phyloP scores from a whole-genome alignment of 192 early-diverging fungal genomes.

The Rhizophagus clarus region DNA sequence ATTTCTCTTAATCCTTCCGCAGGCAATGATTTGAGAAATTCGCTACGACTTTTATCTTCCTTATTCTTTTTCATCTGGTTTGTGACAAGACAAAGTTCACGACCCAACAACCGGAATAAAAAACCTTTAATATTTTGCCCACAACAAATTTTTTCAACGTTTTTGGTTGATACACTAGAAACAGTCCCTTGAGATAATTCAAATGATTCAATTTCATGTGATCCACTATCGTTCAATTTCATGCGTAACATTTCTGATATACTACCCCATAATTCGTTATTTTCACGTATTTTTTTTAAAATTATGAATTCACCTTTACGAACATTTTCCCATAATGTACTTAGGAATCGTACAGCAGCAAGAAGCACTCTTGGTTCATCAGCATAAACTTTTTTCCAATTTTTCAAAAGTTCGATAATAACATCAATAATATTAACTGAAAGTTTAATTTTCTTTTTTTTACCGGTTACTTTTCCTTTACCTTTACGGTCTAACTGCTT shows the following conservation, averaged over 20 bases:
- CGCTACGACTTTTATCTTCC: neutral
- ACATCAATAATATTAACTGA: constrained; percentile 37
- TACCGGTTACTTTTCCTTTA: constrained; percentile 28
- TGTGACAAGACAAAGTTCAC: constrained; percentile 6
- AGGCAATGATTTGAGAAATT: neutral
- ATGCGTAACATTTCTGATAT: constrained; percentile 39
- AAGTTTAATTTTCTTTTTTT: constrained; percentile 35
- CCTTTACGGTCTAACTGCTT: constrained; percentile 32
- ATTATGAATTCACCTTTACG: constrained; percentile 43
- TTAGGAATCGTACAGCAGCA: constrained; percentile 48
- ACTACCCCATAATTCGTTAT: constrained; percentile 47
- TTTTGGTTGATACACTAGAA: neutral
- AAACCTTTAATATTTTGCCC: constrained; percentile 9
- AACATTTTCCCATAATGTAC: constrained; percentile 50
- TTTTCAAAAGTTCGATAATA: constrained; percentile 43
- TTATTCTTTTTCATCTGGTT: neutral
- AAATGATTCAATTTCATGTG: neutral
- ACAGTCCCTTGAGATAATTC: neutral
- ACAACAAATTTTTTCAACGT: neutral
- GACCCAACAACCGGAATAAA: constrained; percentile 1
- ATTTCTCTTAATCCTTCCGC: constrained; percentile 13
- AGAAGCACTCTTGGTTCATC: constrained; percentile 45
- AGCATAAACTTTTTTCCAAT: constrained; percentile 35
- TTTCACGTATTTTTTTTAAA: constrained; percentile 38
- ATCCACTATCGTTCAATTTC: neutral